A percentile compares a stretch with the other conserved stretches of the same genome.
Conservation (phyloP, 306 rosid species). For the Cucumis melo region DNA sequence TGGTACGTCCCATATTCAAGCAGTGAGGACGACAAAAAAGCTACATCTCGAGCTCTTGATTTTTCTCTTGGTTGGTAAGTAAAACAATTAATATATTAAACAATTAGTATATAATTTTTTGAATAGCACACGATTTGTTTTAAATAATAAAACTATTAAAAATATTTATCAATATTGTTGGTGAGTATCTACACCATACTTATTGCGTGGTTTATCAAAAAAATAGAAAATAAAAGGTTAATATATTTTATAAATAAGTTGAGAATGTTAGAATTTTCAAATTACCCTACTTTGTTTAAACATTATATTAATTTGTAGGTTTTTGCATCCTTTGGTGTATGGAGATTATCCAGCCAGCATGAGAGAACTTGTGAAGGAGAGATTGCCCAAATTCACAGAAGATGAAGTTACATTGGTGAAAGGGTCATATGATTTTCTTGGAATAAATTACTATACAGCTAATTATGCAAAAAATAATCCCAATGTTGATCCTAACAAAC, state of each 20-base stretch:
- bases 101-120: background rate
- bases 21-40: background rate
- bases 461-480: slow-evolving; percentile 9
- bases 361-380: slow-evolving; percentile 10
- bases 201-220: too few species aligned
- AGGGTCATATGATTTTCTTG: slow-evolving; percentile 14
- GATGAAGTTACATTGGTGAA: background rate
- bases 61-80: background rate
- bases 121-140: too few species aligned
- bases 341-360: slow-evolving; percentile 23
- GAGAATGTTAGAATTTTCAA: too few species aligned
- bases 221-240: too few species aligned
- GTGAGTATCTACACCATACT: too few species aligned
- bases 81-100: background rate
- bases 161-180: too few species aligned
- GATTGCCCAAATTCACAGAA: slow-evolving; percentile 19
- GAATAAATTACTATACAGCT: slow-evolving; percentile 11
- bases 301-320: too few species aligned
- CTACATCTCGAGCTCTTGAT: background rate
- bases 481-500: background rate
- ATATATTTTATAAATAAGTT: too few species aligned
- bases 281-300: too few species aligned
- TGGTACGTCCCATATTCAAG: slow-evolving; percentile 18
- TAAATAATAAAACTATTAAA: too few species aligned
- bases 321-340: slow-evolving; percentile 11